Base-by-base conservation (phyloP, 306 rosid species). In the Oxytropis ochrocephala region DNA sequence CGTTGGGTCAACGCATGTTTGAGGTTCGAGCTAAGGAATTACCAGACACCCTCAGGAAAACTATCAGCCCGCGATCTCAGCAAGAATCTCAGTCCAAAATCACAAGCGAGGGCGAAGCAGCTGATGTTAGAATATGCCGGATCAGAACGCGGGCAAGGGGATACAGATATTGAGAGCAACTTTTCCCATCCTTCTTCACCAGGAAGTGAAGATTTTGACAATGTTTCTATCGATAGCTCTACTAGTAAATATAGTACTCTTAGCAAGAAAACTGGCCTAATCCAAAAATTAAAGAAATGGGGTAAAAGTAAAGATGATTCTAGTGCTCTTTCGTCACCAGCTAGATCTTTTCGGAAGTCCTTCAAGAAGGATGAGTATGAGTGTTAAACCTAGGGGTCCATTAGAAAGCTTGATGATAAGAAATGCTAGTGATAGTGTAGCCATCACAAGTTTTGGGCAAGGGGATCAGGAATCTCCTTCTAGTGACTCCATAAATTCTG, bases 1-100 rank as follows among this genome's bases (percentile, higher is more conserved):
- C 95, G 99, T 49, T 94, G 99, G 99, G 90, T 91, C 73, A 94
- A 94, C 47, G 99, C 99, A 38, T 94, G 99, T 72, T 77, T 94
- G 85, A 85, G 97, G 73, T 94, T 63, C 72, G 99, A 94, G 74
- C 96, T 91, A 52, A 84, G 90, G 74, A 89, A 94, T 79, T 67
- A 85, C 56, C 78, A 87, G 67, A 72, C 91, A 75, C 89, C 95
- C 21, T 70, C 79, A 36, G 97, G 99, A 69, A 84, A 85, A 84
- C 8, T 81, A 57, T 84, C 97, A 8, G 97, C 95, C 1, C 95
- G 95, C 33, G 97, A 91, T 69, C 99, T 94, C 58, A 91, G 79
- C 81, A 88, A 87, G 82, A 87, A 57, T 60, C 83, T 82, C 14
- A 94, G 97, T 78, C 99, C 99, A 6, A 94, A 78, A 70, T 94